phyloP scores from a whole-genome alignment of 108 stramenopile genomes.

The Phaeodactylum tricornutum region DNA sequence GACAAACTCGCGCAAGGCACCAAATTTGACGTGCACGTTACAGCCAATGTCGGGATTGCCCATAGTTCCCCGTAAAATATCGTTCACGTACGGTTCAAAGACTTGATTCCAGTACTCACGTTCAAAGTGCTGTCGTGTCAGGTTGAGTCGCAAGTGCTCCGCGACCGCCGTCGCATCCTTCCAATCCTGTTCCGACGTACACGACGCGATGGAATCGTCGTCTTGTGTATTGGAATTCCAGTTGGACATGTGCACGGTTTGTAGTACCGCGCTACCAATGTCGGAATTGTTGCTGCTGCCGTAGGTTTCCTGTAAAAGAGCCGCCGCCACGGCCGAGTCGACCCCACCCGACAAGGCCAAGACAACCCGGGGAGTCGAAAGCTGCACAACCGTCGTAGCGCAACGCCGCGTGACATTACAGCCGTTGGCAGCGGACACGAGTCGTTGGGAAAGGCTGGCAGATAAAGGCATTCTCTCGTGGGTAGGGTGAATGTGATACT shows the following conservation, averaged over 20 bases:
- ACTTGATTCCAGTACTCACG: conserved; percentile 89
- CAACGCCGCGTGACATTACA: too few relatives aligned
- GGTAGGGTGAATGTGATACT: too few relatives aligned
- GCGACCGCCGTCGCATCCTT: conserved; percentile 77
- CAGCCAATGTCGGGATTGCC: conserved; percentile 92
- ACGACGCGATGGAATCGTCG: conserved; percentile 37
- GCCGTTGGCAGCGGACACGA: too few relatives aligned
- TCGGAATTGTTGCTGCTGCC: conserved; percentile 10
- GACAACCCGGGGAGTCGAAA: too few relatives aligned
- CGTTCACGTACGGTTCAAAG: conserved; percentile 80
- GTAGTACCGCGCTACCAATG: conserved; percentile 14
- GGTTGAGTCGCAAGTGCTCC: conserved; percentile 57
- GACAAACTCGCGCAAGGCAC: conserved; percentile 67
- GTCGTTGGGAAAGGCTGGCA: too few relatives aligned
- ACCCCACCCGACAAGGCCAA: conserved; percentile 96
- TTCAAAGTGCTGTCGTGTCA: conserved; percentile 66
- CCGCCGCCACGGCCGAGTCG: conserved; percentile 89
- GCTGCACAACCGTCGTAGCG: too few relatives aligned
- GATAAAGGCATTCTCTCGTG: too few relatives aligned
- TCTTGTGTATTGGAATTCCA: conserved; percentile 77
- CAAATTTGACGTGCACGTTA: conserved; percentile 92
- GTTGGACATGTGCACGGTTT: conserved; percentile 75
- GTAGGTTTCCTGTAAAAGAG: conserved; percentile 38
- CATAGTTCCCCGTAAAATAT: conserved; percentile 30
- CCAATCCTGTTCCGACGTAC: conserved; percentile 60